Percentiles rank a stretch among this genome's conserved stretches.
Conservation (phyloP, 2,329 filamentous ascomycete species). For the Ophiosphaerella herpotricha region DNA sequence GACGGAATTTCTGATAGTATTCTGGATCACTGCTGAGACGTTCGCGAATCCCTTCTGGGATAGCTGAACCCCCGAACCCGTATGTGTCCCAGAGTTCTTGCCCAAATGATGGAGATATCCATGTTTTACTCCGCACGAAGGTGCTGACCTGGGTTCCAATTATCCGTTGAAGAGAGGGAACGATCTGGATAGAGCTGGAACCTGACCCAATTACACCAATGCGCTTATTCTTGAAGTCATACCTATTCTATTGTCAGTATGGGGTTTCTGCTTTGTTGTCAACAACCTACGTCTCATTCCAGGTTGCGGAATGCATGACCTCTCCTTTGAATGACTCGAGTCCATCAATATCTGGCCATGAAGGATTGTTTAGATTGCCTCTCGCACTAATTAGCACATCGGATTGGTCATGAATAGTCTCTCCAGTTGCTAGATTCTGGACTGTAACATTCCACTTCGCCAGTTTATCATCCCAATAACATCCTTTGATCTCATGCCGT, state of each 20-base stretch:
- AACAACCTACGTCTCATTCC: conserved; percentile 37
- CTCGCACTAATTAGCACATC: conserved; percentile 41
- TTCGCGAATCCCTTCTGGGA: conserved; percentile 30
- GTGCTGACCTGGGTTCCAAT: conserved; percentile 34
- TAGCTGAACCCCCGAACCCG: conserved; percentile 38
- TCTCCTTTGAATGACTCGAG: conserved; percentile 39
- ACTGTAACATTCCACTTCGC: conserved; percentile 46
- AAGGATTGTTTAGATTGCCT: conserved; percentile 37
- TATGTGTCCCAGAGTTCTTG: conserved; percentile 37
- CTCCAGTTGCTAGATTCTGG: conserved; percentile 36
- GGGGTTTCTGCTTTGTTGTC: background rate
- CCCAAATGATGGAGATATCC: conserved; percentile 43
- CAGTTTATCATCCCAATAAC: conserved; percentile 38
- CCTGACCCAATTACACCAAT: conserved; percentile 43
- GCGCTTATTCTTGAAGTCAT: conserved; percentile 40
- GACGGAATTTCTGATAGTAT: conserved; percentile 37
- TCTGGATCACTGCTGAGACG: conserved; percentile 35
- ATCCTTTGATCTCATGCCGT: conserved; percentile 40
- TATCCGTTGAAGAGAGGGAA: conserved; percentile 45
- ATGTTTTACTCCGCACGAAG: conserved; percentile 43
- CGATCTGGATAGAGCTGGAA: conserved; percentile 49
- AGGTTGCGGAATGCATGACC: conserved; percentile 42
- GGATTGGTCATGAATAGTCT: conserved; percentile 27
- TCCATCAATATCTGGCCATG: conserved; percentile 42
- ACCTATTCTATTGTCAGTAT: conserved; percentile 19